Evolutionary conservation across 2,329 filamentous ascomycete species (phyloP).

Genomic region (Curvularia eragrostidis): DNA sequence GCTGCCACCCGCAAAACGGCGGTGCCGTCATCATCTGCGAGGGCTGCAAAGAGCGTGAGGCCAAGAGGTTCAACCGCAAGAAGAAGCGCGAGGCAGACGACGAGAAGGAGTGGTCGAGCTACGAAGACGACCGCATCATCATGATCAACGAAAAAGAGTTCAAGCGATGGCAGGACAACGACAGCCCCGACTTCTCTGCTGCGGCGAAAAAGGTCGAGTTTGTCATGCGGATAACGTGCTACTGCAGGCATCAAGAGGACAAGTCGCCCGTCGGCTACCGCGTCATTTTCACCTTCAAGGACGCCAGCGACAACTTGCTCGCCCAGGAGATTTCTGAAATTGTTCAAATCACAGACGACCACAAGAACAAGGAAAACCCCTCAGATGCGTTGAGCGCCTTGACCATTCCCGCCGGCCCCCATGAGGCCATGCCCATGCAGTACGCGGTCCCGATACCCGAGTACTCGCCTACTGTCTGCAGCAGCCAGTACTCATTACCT

Average conservation of each 20-base stretch:
- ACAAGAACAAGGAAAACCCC: slow-evolving; percentile 69
- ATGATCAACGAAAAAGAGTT: slow-evolving; percentile 50
- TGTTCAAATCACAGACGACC: slow-evolving; percentile 98
- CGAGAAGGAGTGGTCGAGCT: slow-evolving; percentile 77
- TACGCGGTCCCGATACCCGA: slow-evolving; percentile 29
- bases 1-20: slow-evolving; percentile 79
- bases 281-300: slow-evolving; percentile 94
- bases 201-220: slow-evolving; percentile 76
- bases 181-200: slow-evolving; percentile 27
- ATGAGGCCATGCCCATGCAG: slow-evolving; percentile 25
- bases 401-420: slow-evolving; percentile 22
- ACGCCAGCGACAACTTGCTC: slow-evolving; percentile 75
- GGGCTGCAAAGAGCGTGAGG: slow-evolving; percentile 90
- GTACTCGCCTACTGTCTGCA: slow-evolving; percentile 31
- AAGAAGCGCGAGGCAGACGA: slow-evolving; percentile 90
- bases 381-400: slow-evolving; percentile 30
- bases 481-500: slow-evolving; percentile 36
- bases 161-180: slow-evolving; percentile 44
- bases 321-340: slow-evolving; percentile 77
- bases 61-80: slow-evolving; percentile 89
- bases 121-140: slow-evolving; percentile 53
- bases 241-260: slow-evolving; percentile 93
- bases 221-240: slow-evolving; percentile 96
- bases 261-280: slow-evolving; percentile 78
- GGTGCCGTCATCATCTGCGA: slow-evolving; percentile 92